phyloP scores from a whole-genome alignment of 352 stramenopile species.

The Elongisporangium undulatum region DNA sequence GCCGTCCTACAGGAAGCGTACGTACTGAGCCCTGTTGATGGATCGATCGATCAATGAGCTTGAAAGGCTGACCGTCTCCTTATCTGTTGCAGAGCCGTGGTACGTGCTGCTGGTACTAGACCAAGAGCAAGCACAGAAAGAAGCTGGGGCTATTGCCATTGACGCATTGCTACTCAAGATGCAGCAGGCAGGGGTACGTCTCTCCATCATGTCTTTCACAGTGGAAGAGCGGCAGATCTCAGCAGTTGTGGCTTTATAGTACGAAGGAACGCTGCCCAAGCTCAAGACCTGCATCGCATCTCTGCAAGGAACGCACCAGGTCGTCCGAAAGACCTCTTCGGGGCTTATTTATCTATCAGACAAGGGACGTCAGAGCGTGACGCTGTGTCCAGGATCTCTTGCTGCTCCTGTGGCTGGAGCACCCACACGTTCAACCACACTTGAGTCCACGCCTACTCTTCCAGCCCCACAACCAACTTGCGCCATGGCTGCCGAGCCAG shows the following conservation, averaged over 20 bases:
- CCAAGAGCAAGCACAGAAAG: conserved; percentile 25
- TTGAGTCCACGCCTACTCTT: not conserved
- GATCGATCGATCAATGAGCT: not conserved
- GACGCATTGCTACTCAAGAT: conserved; percentile 47
- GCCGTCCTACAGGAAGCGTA: conserved; percentile 63
- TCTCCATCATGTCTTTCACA: not conserved
- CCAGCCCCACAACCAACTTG: not conserved
- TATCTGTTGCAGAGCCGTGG: conserved; percentile 57
- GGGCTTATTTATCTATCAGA: conserved; percentile 53
- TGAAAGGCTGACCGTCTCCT: not conserved
- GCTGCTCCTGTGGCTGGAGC: not conserved
- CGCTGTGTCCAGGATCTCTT: conserved; percentile 36
- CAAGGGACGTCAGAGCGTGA: conserved; percentile 41
- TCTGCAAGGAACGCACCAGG: conserved; percentile 53
- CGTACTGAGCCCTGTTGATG: not conserved
- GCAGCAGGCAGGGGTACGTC: conserved; percentile 37
- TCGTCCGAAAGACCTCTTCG: conserved; percentile 35
- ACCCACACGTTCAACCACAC: not conserved
- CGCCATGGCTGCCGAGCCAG: conserved; percentile 1
- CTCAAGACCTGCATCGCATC: conserved; percentile 51
- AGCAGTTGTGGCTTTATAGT: conserved; percentile 23
- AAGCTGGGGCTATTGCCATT: conserved; percentile 28
- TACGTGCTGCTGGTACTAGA: conserved; percentile 60
- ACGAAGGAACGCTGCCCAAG: conserved; percentile 40
- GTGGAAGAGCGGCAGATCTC: not conserved